Evolutionary conservation across 2,329 filamentous ascomycete species (phyloP).

Genomic region (Exophiala bonariae): DNA sequence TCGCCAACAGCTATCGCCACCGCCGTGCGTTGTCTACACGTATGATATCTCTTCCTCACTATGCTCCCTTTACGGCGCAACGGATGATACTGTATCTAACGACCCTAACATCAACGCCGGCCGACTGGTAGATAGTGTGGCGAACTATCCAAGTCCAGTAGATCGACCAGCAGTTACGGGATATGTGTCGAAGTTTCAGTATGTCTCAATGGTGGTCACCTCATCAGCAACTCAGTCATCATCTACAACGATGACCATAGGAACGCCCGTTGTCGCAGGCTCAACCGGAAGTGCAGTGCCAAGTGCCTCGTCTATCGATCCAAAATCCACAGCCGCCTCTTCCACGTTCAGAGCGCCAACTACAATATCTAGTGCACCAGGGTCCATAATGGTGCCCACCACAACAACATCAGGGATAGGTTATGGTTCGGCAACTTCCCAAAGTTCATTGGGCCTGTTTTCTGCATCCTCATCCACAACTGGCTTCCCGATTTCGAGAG

Average conservation of each 20-base stretch:
- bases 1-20: neutral
- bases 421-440: too few relatives aligned
- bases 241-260: neutral
- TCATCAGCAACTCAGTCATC: too few relatives aligned
- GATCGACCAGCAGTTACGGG: neutral
- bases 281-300: neutral
- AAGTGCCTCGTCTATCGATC: neutral
- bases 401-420: too few relatives aligned
- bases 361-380: neutral
- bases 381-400: too few relatives aligned
- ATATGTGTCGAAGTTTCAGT: neutral
- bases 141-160: neutral
- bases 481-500: too few relatives aligned
- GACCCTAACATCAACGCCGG: neutral
- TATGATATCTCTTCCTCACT: neutral
- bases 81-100: neutral
- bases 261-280: neutral
- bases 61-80: conserved; percentile 1
- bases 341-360: too few relatives aligned
- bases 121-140: neutral
- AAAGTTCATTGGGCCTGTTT: too few relatives aligned
- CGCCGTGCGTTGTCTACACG: neutral
- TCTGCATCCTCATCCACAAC: too few relatives aligned
- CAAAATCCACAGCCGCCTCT: too few relatives aligned
- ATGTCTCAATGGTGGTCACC: conserved; percentile 5